A percentile compares a stretch with the other conserved stretches of the same genome.
Evolutionary conservation across 371 early-diverging fungal species (phyloP).

Genomic region (Mortierella sp.): DNA sequence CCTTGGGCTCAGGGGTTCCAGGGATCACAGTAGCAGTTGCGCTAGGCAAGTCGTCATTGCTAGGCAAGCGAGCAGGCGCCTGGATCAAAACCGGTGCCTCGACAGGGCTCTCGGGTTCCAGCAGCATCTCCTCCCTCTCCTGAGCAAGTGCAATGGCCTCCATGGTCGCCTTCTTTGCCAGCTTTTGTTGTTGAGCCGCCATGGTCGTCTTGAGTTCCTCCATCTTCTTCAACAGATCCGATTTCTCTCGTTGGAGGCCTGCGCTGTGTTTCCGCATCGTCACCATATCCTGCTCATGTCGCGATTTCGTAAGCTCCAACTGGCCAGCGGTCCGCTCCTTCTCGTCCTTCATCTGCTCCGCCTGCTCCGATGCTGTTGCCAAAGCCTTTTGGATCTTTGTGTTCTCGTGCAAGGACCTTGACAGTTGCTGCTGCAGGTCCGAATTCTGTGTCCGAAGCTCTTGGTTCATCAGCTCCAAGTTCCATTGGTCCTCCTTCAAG

Average conservation of each 20-base stretch:
- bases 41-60: slow-evolving; percentile 17
- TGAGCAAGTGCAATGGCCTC: slow-evolving; percentile 49
- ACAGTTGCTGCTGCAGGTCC: slow-evolving; percentile 68
- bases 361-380: slow-evolving; percentile 66
- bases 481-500: slow-evolving; percentile 74
- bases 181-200: slow-evolving; percentile 26
- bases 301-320: slow-evolving; percentile 67
- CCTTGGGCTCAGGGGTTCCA: slow-evolving; percentile 21
- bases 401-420: slow-evolving; percentile 68
- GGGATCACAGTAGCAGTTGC: slow-evolving; percentile 15
- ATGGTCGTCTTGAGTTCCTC: slow-evolving; percentile 66
- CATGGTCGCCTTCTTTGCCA: slow-evolving; percentile 28
- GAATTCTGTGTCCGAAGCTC: slow-evolving; percentile 66
- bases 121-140: slow-evolving; percentile 27
- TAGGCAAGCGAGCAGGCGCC: slow-evolving; percentile 43
- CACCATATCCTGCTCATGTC: slow-evolving; percentile 77
- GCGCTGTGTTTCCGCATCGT: slow-evolving; percentile 71
- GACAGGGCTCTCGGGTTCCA: slow-evolving; percentile 32
- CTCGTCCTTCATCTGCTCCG: slow-evolving; percentile 73
- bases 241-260: slow-evolving; percentile 77
- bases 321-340: slow-evolving; percentile 71
- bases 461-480: slow-evolving; percentile 71
- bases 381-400: slow-evolving; percentile 70
- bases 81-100: slow-evolving; percentile 48
- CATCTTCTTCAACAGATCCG: slow-evolving; percentile 66